Conservation (phyloP, 768 basidiomycete genomes). For the Kwoniella botswanensis region DNA sequence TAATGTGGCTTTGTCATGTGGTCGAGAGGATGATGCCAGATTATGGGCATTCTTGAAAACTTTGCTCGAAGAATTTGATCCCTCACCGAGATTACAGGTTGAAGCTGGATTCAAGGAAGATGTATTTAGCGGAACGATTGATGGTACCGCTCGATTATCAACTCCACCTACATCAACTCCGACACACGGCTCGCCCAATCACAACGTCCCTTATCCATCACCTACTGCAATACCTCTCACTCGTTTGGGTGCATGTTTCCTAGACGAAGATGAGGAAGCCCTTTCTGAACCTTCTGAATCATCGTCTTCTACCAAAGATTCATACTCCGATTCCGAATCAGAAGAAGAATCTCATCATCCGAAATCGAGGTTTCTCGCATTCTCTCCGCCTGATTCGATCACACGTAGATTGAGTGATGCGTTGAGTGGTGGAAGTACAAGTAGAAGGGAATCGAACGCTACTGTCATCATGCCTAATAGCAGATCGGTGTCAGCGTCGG, state of each 20-base stretch:
- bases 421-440: not conserved
- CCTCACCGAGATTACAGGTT: slow-evolving; percentile 6
- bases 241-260: slow-evolving; percentile 22
- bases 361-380: slow-evolving; percentile 21
- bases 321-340: slow-evolving; percentile 23
- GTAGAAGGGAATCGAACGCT: slow-evolving; percentile 5
- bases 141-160: slow-evolving; percentile 11
- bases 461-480: not conserved
- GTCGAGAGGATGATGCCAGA: slow-evolving; percentile 44
- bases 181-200: slow-evolving; percentile 7
- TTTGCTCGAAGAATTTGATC: slow-evolving; percentile 47
- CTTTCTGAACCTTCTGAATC: slow-evolving; percentile 28
- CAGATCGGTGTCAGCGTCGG: slow-evolving; percentile 3
- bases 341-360: not conserved
- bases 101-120: slow-evolving; percentile 34
- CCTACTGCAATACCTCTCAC: slow-evolving; percentile 31
- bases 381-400: slow-evolving; percentile 20
- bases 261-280: slow-evolving; percentile 14
- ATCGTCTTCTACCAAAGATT: slow-evolving; percentile 9
- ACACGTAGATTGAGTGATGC: slow-evolving; percentile 1
- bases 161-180: slow-evolving; percentile 27
- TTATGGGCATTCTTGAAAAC: slow-evolving; percentile 42
- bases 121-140: slow-evolving; percentile 30
- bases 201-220: not conserved
- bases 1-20: slow-evolving; percentile 41